phyloP scores from a whole-genome alignment of 305 asterid species.

The Solanum hybrid region DNA sequence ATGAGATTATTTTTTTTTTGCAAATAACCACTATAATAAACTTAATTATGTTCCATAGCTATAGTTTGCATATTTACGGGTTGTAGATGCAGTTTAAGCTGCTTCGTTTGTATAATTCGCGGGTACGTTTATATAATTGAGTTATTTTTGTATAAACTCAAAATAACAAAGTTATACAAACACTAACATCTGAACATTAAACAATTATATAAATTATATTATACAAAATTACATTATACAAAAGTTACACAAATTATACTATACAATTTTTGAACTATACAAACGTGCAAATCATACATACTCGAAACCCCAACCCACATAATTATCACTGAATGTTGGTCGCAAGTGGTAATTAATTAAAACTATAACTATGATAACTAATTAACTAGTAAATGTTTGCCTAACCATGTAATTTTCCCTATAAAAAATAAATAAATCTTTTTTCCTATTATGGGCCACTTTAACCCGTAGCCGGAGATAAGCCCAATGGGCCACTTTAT shows the following conservation, averaged over 20 bases:
- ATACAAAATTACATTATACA: neutral
- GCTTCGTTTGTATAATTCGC: no score
- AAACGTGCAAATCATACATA: neutral
- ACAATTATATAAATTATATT: no score
- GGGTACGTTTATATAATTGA: no score
- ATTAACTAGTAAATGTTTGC: neutral
- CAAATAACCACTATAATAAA: no score
- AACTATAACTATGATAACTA: neutral
- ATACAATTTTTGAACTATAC: neutral
- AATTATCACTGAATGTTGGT: neutral
- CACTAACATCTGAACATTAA: neutral
- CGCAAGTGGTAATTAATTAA: no score
- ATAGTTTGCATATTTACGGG: no score
- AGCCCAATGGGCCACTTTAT: neutral
- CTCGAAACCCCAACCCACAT: neutral
- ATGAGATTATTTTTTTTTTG: no score
- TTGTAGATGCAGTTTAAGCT: no score
- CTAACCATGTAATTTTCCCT: neutral
- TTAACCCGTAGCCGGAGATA: neutral
- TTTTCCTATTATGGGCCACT: neutral
- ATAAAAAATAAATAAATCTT: no score
- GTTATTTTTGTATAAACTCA: no score
- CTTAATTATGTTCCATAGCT: neutral
- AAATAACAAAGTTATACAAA: neutral
- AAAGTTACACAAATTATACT: neutral